phyloP scores from a whole-genome alignment of 225 moss, liverwort and hornwort species.

The Takakia lepidozioides region DNA sequence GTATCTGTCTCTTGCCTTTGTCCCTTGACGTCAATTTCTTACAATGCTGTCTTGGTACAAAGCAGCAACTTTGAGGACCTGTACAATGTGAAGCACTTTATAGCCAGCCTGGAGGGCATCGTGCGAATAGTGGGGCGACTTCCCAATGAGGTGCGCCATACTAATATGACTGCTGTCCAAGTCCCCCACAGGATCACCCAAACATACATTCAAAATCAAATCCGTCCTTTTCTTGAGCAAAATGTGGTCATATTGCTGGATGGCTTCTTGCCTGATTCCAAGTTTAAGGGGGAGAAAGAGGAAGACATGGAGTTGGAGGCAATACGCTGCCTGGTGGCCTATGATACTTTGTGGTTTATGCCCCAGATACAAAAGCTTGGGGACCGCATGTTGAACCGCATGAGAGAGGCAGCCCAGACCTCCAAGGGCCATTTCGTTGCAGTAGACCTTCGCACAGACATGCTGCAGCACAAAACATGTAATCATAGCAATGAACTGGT shows the following conservation, averaged over 20 bases:
- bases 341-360: conserved; percentile 34
- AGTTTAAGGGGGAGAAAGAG: conserved; percentile 15
- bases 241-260: conserved; percentile 30
- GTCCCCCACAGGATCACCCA: conserved; percentile 35
- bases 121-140: conserved; percentile 48
- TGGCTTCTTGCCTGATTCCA: conserved; percentile 18
- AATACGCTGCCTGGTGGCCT: conserved; percentile 45
- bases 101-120: conserved; percentile 49
- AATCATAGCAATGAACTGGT: conserved; percentile 15
- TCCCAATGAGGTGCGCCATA: conserved; percentile 21
- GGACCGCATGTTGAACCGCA: conserved; percentile 36
- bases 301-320: conserved; percentile 19
- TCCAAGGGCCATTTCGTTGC: conserved; percentile 41
- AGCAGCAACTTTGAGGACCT: conserved; percentile 63
- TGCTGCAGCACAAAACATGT: conserved; percentile 34
- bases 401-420: conserved; percentile 53
- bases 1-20: too few relatives aligned
- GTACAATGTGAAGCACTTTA: conserved; percentile 58
- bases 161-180: conserved; percentile 21
- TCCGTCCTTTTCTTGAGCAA: conserved; percentile 42
- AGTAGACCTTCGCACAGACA: conserved; percentile 40
- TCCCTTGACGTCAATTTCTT: neutral
- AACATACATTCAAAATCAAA: conserved; percentile 33
- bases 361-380: conserved; percentile 49
- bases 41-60: neutral